Percentiles rank a stretch among this genome's conserved stretches.
These are phyloP conservation scores for Acacia acuminata DNA, from an alignment of 306 rosid genomes.

Conservation along the genomic window DNA sequence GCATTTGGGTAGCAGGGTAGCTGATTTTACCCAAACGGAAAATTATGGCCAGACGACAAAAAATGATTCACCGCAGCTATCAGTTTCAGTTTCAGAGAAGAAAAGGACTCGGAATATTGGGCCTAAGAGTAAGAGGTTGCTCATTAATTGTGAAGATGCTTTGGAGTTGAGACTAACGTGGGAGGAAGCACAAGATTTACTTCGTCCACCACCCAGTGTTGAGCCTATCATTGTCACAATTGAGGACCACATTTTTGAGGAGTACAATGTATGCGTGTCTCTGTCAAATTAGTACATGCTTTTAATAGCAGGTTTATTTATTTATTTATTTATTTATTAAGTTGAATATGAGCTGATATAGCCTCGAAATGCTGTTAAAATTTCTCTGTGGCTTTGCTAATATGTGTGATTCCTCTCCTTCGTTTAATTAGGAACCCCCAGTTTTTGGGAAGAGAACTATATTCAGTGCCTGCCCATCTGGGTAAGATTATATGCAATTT, in stretches of 20 bases:
- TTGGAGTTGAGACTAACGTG: constrained; percentile 89
- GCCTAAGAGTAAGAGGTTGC: constrained; percentile 83
- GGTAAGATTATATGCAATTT: constrained; percentile 54
- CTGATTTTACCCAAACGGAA: constrained; percentile 52
- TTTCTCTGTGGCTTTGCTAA: constrained; percentile 25
- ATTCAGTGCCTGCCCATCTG: constrained; percentile 64
- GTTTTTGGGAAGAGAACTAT: constrained; percentile 92
- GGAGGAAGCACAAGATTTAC: constrained; percentile 99
- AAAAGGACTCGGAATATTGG: constrained; percentile 89
- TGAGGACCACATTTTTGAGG: constrained; percentile 91
- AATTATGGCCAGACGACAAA: constrained; percentile 45
- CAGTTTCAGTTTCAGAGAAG: constrained; percentile 58
- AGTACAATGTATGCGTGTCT: constrained; percentile 77
- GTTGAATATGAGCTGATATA: constrained; percentile 6
- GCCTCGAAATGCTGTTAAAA: constrained; percentile 26
- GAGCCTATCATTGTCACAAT: constrained; percentile 78
- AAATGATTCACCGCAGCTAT: constrained; percentile 50
- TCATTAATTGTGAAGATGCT: constrained; percentile 80
- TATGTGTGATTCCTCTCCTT: constrained; percentile 32
- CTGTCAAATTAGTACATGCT: constrained; percentile 9
- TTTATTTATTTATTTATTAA: no score
- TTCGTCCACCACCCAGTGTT: constrained; percentile 88
- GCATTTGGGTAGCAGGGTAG: constrained; percentile 49
- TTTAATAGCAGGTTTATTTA: constrained; percentile 13
- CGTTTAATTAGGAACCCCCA: constrained; percentile 80